These are phyloP conservation scores for Talaromyces sp. DNA, from an alignment of 2,329 filamentous ascomycete genomes.

Conservation along the genomic window DNA sequence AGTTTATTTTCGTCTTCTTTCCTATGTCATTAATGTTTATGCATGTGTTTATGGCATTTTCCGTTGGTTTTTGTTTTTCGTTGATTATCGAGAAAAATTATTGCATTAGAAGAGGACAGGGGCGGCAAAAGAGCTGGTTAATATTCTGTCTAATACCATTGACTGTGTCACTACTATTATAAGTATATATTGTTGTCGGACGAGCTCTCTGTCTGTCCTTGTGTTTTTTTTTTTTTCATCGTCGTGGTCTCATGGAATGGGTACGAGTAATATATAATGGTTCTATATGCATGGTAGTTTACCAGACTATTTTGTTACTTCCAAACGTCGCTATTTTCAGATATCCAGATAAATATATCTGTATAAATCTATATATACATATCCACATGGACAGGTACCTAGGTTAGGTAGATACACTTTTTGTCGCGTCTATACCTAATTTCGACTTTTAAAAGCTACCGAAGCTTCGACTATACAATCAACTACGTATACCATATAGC, in stretches of 20 bases:
- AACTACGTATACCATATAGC: too few species aligned
- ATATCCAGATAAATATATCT: too few species aligned
- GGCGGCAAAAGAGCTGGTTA: not conserved
- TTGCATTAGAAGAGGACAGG: slow-evolving; percentile 5
- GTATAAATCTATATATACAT: too few species aligned
- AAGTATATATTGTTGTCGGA: not conserved
- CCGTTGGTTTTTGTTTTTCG: not conserved
- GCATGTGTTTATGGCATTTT: slow-evolving; percentile 10
- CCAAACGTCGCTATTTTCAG: too few species aligned
- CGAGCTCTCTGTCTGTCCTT: not conserved
- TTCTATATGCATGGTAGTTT: not conserved
- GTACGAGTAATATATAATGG: not conserved
- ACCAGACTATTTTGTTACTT: too few species aligned
- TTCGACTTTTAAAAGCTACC: too few species aligned
- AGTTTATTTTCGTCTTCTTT: not conserved
- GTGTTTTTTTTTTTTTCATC: not conserved
- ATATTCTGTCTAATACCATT: slow-evolving; percentile 3
- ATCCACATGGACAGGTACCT: too few species aligned
- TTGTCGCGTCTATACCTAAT: too few species aligned
- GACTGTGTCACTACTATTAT: slow-evolving; percentile 3
- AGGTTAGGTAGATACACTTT: too few species aligned
- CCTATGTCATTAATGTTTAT: slow-evolving; percentile 14
- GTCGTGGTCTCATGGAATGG: not conserved
- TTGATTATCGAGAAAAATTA: slow-evolving; percentile 9
- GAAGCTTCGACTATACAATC: too few species aligned